Evolutionary conservation across 2,329 filamentous ascomycete species (phyloP).

Genomic region (Colletotrichum navitas): DNA sequence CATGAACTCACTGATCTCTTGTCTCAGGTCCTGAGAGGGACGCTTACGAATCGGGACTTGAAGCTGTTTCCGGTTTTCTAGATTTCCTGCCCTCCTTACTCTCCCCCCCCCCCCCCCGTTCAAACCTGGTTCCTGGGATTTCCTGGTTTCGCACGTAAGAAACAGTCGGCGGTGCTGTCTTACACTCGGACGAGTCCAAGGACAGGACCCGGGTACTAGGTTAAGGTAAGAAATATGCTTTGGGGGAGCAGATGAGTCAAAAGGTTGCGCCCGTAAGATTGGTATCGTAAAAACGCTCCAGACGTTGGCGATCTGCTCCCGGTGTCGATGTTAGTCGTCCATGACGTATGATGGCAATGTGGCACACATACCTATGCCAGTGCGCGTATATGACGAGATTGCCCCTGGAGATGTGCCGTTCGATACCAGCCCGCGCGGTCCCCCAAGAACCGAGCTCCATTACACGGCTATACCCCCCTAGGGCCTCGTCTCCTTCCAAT

Average conservation of each 20-base stretch:
- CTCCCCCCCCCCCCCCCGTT: background rate
- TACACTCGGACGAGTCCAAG: background rate
- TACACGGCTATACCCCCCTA: background rate
- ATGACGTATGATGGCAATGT: background rate
- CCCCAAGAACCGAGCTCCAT: background rate
- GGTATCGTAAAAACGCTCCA: constrained; percentile 7
- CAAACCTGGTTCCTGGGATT: constrained; percentile 15
- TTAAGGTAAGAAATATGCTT: constrained; percentile 2
- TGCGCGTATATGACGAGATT: background rate
- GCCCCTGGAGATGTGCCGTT: background rate
- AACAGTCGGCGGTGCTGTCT: constrained; percentile 18
- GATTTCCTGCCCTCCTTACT: background rate
- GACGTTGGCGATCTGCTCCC: constrained; percentile 10
- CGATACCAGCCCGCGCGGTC: background rate
- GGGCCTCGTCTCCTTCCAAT: too few species aligned
- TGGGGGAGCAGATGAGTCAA: background rate
- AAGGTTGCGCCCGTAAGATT: background rate
- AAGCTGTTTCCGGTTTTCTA: constrained; percentile 6
- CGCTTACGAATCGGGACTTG: background rate
- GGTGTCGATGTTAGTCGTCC: background rate
- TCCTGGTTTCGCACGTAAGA: constrained; percentile 17
- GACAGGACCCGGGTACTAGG: background rate
- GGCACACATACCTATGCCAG: background rate
- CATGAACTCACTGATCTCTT: background rate
- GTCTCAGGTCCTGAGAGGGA: background rate